These are phyloP conservation scores for Sclerotinia minor DNA, from an alignment of 2,329 filamentous ascomycete genomes.

Conservation along the genomic window DNA sequence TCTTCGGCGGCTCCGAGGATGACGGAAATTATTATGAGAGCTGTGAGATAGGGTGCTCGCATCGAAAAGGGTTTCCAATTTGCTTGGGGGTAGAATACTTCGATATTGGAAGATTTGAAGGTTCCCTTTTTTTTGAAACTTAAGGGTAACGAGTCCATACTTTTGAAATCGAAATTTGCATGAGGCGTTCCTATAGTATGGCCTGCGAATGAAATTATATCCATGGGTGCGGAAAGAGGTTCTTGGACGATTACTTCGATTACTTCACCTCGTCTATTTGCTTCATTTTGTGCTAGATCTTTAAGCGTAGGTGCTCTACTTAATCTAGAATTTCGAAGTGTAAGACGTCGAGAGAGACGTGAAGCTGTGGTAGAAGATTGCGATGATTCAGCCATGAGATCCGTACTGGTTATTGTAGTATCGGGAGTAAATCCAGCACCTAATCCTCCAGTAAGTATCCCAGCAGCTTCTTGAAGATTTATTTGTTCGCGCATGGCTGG, in stretches of 20 bases:
- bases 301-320: slow-evolving; percentile 48
- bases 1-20: slow-evolving; percentile 55
- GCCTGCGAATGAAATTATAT: slow-evolving; percentile 38
- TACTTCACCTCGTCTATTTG: slow-evolving; percentile 59
- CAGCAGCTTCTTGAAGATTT: slow-evolving; percentile 50
- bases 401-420: slow-evolving; percentile 50
- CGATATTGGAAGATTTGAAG: slow-evolving; percentile 43
- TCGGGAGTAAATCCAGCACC: slow-evolving; percentile 55
- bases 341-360: slow-evolving; percentile 31
- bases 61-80: slow-evolving; percentile 69
- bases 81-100: slow-evolving; percentile 61
- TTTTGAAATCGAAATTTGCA: slow-evolving; percentile 29
- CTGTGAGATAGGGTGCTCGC: slow-evolving; percentile 59
- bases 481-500: slow-evolving; percentile 33
- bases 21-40: slow-evolving; percentile 56
- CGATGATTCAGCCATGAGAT: slow-evolving; percentile 47
- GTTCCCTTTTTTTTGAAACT: slow-evolving; percentile 29
- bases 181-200: slow-evolving; percentile 25
- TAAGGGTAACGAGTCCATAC: slow-evolving; percentile 30
- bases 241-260: slow-evolving; percentile 57
- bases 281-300: slow-evolving; percentile 56
- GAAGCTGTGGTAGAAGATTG: slow-evolving; percentile 22
- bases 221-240: slow-evolving; percentile 27
- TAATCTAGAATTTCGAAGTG: slow-evolving; percentile 31
- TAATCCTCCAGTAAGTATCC: slow-evolving; percentile 58